Percentiles rank a stretch among this genome's conserved stretches.
phyloP scores from a whole-genome alignment of 352 stramenopile species.

The Phytophthora agathidicida region DNA sequence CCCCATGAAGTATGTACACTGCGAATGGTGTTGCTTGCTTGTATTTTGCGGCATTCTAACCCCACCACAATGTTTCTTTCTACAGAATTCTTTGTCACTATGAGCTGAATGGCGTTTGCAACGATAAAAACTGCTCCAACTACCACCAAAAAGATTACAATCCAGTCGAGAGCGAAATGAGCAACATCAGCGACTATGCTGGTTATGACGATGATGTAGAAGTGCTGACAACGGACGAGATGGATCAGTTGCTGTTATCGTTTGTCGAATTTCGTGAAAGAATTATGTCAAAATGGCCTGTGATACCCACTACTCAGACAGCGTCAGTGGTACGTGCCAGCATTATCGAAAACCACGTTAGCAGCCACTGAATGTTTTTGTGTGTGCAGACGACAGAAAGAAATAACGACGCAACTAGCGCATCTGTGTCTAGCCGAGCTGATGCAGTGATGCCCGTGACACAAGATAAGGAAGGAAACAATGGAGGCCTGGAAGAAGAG shows the following conservation, averaged over 20 bases:
- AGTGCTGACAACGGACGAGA: slow-evolving; percentile 25
- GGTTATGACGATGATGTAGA: slow-evolving; percentile 10
- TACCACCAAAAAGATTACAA: slow-evolving; percentile 72
- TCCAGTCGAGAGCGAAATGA: not conserved
- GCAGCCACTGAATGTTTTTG: not conserved
- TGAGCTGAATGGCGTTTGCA: slow-evolving; percentile 78
- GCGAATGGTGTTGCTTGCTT: not conserved
- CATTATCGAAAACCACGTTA: not conserved
- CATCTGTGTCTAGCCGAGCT: not conserved
- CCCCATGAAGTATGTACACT: slow-evolving; percentile 59
- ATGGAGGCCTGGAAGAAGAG: not conserved
- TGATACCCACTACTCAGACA: slow-evolving; percentile 31
- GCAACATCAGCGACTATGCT: not conserved
- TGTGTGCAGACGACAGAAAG: slow-evolving; percentile 13
- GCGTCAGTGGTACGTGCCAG: slow-evolving; percentile 26
- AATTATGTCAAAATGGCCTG: slow-evolving; percentile 49
- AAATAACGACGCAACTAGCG: not conserved
- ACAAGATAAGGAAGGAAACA: not conserved
- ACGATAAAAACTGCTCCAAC: slow-evolving; percentile 70
- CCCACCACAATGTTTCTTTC: not conserved
- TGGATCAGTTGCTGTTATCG: slow-evolving; percentile 38
- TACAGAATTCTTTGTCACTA: slow-evolving; percentile 72
- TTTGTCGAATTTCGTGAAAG: slow-evolving; percentile 47
- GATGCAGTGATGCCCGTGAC: not conserved
- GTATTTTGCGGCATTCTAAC: slow-evolving; percentile 8